phyloP scores from a whole-genome alignment of 2,329 filamentous ascomycete genomes.

The Claviceps pazoutovae region DNA sequence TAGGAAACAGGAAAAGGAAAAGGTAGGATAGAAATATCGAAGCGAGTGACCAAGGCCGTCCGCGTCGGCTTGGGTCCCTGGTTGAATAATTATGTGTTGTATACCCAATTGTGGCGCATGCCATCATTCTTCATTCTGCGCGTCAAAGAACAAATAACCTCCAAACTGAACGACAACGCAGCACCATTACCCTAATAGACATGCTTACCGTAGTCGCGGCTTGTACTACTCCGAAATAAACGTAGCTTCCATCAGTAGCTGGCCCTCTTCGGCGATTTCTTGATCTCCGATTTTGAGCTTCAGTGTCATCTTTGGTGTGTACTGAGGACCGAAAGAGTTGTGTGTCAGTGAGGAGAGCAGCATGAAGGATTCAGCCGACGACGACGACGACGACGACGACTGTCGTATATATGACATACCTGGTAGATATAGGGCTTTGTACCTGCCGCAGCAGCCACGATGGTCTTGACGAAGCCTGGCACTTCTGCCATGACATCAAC shows the following conservation, averaged over 20 bases:
- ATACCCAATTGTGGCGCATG: slow-evolving; percentile 9
- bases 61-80: slow-evolving; percentile 12
- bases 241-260: slow-evolving; percentile 79
- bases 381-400: no score
- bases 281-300: slow-evolving; percentile 77
- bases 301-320: slow-evolving; percentile 53
- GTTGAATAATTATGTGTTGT: slow-evolving; percentile 5
- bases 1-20: slow-evolving; percentile 4
- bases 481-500: slow-evolving; percentile 96
- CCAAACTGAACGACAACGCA: not conserved
- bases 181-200: not conserved
- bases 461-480: slow-evolving; percentile 86
- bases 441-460: slow-evolving; percentile 76
- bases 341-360: not conserved
- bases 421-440: slow-evolving; percentile 98
- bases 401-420: slow-evolving; percentile 33
- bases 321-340: slow-evolving; percentile 36
- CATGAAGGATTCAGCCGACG: not conserved
- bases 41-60: slow-evolving; percentile 14
- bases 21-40: slow-evolving; percentile 4
- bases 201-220: not conserved
- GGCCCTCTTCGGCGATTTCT: slow-evolving; percentile 64
- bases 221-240: slow-evolving; percentile 59
- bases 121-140: slow-evolving; percentile 3
- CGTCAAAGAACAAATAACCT: not conserved